A percentile compares a stretch with the other conserved stretches of the same genome.
phyloP scores from a whole-genome alignment of 208 protist species.

The Trypanosoma caninum region DNA sequence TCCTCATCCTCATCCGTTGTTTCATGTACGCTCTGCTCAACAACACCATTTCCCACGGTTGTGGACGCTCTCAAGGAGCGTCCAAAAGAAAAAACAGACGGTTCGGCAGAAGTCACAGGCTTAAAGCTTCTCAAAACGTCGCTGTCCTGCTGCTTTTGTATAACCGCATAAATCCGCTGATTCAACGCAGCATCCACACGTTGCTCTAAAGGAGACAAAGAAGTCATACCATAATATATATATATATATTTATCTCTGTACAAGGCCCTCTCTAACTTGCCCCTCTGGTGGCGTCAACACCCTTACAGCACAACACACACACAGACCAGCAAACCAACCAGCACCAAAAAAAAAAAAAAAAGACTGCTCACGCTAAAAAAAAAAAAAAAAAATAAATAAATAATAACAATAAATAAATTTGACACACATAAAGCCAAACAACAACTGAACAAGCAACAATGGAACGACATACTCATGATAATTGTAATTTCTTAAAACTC shows the following conservation, averaged over 20 bases:
- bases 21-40: not conserved
- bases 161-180: not conserved
- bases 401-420: not conserved
- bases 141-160: not conserved
- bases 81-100: not conserved
- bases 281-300: not conserved
- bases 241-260: too few relatives aligned
- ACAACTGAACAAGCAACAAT: too few relatives aligned
- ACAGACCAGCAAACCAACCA: too few relatives aligned
- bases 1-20: constrained; percentile 2
- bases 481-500: too few relatives aligned
- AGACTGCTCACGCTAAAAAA: not conserved
- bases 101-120: not conserved
- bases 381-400: not conserved
- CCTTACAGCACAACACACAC: too few relatives aligned
- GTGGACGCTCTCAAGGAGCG: not conserved
- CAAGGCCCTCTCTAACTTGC: too few relatives aligned
- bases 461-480: too few relatives aligned
- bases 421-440: not conserved
- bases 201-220: not conserved
- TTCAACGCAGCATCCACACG: constrained; percentile 7
- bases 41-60: too few relatives aligned
- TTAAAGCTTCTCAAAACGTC: not conserved
- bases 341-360: not conserved
- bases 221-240: not conserved